phyloP scores from a whole-genome alignment of 371 early-diverging fungal species.

The Actinomortierella ambigua region DNA sequence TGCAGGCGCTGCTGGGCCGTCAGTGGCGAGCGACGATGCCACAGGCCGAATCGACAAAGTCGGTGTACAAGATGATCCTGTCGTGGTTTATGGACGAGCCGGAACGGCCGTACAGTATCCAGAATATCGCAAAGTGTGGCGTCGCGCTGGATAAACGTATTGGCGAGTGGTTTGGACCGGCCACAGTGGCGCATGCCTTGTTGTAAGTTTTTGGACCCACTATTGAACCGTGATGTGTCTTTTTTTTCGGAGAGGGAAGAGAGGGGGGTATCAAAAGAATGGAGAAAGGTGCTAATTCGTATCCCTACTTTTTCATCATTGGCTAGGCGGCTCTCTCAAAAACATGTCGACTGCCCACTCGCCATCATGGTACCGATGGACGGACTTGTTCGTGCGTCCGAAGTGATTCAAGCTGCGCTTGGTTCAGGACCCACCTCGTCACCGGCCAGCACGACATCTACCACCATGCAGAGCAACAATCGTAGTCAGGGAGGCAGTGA shows the following conservation, averaged over 20 bases:
- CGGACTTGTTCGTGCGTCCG: slow-evolving; percentile 5
- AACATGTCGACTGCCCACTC: slow-evolving; percentile 22
- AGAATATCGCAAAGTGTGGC: slow-evolving; percentile 84
- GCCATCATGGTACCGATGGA: slow-evolving; percentile 30
- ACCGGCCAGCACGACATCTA: neutral
- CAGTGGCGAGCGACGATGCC: slow-evolving; percentile 29
- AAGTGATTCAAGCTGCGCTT: slow-evolving; percentile 3
- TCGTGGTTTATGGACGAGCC: slow-evolving; percentile 86
- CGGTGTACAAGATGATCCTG: slow-evolving; percentile 57
- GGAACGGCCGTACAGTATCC: slow-evolving; percentile 86
- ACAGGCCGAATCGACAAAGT: slow-evolving; percentile 6
- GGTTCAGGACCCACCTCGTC: too few relatives aligned
- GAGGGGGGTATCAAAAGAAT: neutral
- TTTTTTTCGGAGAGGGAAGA: slow-evolving; percentile 6
- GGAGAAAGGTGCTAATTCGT: neutral
- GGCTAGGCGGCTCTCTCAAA: slow-evolving; percentile 19
- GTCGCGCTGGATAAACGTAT: slow-evolving; percentile 82
- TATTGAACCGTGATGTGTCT: neutral
- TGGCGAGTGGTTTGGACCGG: slow-evolving; percentile 97
- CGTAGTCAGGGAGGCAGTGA: too few relatives aligned
- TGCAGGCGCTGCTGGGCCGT: slow-evolving; percentile 69
- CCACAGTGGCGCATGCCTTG: slow-evolving; percentile 88
- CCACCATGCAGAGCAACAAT: neutral
- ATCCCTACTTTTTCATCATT: neutral
- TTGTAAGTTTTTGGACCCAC: slow-evolving; percentile 60